phyloP scores from a whole-genome alignment of 2,329 filamentous ascomycete species.

The Domatiomyces catenatus region DNA sequence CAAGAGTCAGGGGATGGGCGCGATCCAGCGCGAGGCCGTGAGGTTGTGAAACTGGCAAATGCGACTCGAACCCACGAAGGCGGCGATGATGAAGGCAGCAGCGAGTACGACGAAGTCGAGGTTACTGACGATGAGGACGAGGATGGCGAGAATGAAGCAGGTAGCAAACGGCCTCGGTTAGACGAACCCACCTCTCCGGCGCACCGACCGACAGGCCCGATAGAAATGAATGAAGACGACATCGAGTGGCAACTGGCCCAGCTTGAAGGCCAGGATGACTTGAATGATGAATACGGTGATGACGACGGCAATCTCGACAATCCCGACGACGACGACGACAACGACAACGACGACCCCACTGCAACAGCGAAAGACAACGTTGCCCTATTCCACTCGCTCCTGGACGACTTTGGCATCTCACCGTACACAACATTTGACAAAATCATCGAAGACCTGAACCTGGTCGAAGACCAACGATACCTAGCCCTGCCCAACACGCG shows the following conservation, averaged over 20 bases:
- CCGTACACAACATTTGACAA: constrained; percentile 89
- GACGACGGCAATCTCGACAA: constrained; percentile 60
- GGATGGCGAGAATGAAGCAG: constrained; percentile 28
- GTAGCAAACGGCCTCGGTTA: constrained; percentile 36
- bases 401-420: constrained; percentile 67
- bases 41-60: constrained; percentile 9
- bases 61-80: constrained; percentile 16
- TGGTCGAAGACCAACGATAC: constrained; percentile 78
- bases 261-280: constrained; percentile 73
- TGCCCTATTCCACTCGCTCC: constrained; percentile 67
- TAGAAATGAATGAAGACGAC: constrained; percentile 88
- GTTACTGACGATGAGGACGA: constrained; percentile 47
- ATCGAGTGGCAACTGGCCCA: constrained; percentile 81
- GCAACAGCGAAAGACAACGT: constrained; percentile 62
- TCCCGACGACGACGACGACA: constrained; percentile 25
- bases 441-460: constrained; percentile 62
- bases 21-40: neutral
- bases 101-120: constrained; percentile 65
- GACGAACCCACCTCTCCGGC: constrained; percentile 22
- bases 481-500: constrained; percentile 69
- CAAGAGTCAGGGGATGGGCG: constrained; percentile 9
- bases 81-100: constrained; percentile 34
- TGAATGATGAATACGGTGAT: constrained; percentile 54
- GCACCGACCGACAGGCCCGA: constrained; percentile 28
- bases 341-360: constrained; percentile 50